These are phyloP conservation scores for Phaeoacremonium minimum DNA, from an alignment of 2,329 filamentous ascomycete genomes.

Conservation along the genomic window DNA sequence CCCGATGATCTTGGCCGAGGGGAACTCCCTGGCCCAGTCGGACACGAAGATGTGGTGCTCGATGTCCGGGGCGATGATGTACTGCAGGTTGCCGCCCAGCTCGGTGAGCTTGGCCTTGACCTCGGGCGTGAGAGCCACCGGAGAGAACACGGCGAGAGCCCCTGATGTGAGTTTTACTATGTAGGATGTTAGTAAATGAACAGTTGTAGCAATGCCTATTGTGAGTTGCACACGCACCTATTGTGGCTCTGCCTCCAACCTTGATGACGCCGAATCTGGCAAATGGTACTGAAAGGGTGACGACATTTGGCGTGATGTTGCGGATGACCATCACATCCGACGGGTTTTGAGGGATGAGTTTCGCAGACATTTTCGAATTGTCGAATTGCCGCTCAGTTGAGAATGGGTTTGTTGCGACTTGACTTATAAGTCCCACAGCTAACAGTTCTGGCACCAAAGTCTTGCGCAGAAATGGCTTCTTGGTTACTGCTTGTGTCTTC, in stretches of 20 bases:
- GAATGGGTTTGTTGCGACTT: no score
- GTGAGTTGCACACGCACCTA: conserved; percentile 52
- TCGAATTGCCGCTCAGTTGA: no score
- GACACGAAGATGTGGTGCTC: conserved; percentile 95
- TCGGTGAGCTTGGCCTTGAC: conserved; percentile 60
- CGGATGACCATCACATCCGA: conserved; percentile 87
- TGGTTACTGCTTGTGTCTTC: no score
- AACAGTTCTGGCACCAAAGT: no score
- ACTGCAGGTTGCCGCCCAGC: conserved; percentile 67
- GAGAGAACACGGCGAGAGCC: conserved; percentile 83
- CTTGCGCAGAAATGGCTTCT: no score
- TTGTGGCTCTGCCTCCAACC: conserved; percentile 81
- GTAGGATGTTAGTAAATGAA: no score
- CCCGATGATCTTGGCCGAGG: conserved; percentile 73
- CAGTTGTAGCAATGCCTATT: no score
- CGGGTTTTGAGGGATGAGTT: conserved; percentile 67
- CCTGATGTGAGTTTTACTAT: conserved; percentile 75
- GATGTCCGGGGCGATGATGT: conserved; percentile 82
- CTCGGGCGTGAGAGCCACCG: conserved; percentile 76
- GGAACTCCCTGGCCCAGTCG: conserved; percentile 77
- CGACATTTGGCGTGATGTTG: conserved; percentile 72
- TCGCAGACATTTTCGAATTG: conserved; percentile 54
- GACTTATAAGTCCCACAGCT: no score
- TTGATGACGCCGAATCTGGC: conserved; percentile 73
- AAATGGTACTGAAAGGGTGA: conserved; percentile 81